phyloP scores from a whole-genome alignment of 2,329 filamentous ascomycete genomes.

The Alternaria consortialis region DNA sequence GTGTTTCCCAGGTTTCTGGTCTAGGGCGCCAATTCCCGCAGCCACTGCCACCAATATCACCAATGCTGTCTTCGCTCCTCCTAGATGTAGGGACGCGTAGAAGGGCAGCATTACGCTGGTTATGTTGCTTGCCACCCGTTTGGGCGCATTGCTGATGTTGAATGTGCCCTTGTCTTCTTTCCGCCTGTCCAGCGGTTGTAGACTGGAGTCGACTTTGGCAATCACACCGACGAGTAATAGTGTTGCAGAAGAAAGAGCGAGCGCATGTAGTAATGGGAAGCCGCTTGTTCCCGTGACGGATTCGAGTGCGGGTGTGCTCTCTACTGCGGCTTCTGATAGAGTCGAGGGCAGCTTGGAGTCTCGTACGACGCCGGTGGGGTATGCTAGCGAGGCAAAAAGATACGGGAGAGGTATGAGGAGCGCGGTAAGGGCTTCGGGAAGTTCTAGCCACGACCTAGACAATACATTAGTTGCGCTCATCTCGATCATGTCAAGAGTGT shows the following conservation, averaged over 20 bases:
- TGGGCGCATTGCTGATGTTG: constrained; percentile 19
- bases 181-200: constrained; percentile 48
- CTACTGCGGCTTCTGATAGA: constrained; percentile 35
- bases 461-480: constrained; percentile 4
- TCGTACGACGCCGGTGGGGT: constrained; percentile 39
- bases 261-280: constrained; percentile 54
- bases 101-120: constrained; percentile 61
- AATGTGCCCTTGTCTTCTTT: constrained; percentile 36
- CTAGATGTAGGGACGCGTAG: constrained; percentile 65
- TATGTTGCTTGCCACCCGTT: constrained; percentile 46
- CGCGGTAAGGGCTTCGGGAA: constrained; percentile 60
- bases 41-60: constrained; percentile 58
- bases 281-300: constrained; percentile 15
- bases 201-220: constrained; percentile 42
- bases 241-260: constrained; percentile 57
- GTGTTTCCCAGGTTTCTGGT: constrained; percentile 45
- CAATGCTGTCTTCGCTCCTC: constrained; percentile 63
- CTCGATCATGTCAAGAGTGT: background rate
- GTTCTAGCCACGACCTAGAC: constrained; percentile 46
- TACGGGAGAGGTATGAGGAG: constrained; percentile 61
- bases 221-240: constrained; percentile 56
- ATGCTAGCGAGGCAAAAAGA: constrained; percentile 58
- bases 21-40: constrained; percentile 53
- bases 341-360: constrained; percentile 28
- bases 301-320: constrained; percentile 23